Evolutionary conservation across 768 basidiomycete genomes (phyloP).

Genomic region (Boletus patriciae): DNA sequence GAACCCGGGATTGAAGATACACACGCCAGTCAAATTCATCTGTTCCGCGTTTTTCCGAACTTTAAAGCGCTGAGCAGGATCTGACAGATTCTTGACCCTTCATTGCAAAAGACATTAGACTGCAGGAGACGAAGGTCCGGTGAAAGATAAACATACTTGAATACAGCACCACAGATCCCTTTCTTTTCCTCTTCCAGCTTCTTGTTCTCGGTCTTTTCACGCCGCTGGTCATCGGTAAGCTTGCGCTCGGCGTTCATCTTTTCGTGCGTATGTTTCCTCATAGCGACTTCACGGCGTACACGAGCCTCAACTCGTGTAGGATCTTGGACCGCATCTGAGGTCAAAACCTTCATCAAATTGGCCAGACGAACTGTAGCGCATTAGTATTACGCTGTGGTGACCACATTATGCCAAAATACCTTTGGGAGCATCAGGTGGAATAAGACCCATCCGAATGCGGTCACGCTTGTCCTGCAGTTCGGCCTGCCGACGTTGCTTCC

Average conservation of each 20-base stretch:
- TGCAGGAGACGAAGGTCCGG: not conserved
- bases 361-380: constrained; percentile 72
- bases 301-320: constrained; percentile 97
- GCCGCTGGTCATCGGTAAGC: constrained; percentile 84
- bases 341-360: constrained; percentile 97
- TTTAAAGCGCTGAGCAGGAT: constrained; percentile 94
- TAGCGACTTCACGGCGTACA: constrained; percentile 89
- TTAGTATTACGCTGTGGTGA: not conserved
- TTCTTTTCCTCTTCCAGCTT: constrained; percentile 86
- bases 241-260: constrained; percentile 93
- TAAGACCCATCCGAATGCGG: constrained; percentile 91
- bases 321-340: constrained; percentile 95
- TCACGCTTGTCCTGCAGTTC: constrained; percentile 95
- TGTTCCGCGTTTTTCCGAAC: constrained; percentile 96
- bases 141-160: constrained; percentile 66
- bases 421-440: constrained; percentile 95
- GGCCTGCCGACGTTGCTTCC: constrained; percentile 82
- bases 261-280: constrained; percentile 85
- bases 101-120: not conserved
- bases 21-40: constrained; percentile 80
- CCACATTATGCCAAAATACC: constrained; percentile 44
- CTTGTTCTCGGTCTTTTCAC: constrained; percentile 85
- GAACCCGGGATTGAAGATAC: constrained; percentile 88
- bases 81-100: constrained; percentile 85
- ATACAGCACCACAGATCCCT: constrained; percentile 79